A percentile compares a stretch with the other conserved stretches of the same genome.
Conservation (phyloP, 2,329 filamentous ascomycete species). For the Trichoderma pleuroti region DNA sequence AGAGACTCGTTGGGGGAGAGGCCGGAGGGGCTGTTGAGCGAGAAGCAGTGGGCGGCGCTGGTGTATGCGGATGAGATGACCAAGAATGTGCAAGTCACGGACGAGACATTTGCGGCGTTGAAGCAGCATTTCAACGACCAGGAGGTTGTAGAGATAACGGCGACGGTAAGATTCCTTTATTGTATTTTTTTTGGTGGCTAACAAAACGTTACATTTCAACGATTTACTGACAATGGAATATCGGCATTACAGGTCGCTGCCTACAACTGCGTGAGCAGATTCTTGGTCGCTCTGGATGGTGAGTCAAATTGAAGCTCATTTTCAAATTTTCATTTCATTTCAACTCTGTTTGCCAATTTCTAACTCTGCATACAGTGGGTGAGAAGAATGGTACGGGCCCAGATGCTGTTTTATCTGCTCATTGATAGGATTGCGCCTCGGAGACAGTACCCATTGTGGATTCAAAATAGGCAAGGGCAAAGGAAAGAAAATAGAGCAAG, state of each 20-base stretch:
- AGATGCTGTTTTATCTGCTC: constrained; percentile 33
- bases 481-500: not conserved
- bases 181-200: not conserved
- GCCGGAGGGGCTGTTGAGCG: constrained; percentile 48
- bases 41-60: constrained; percentile 65
- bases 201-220: not conserved
- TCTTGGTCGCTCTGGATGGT: constrained; percentile 78
- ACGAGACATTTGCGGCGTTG: constrained; percentile 63
- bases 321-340: not conserved
- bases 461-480: not conserved
- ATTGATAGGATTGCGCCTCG: constrained; percentile 27
- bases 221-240: not conserved
- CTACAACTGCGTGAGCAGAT: constrained; percentile 83
- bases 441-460: not conserved
- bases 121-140: constrained; percentile 61
- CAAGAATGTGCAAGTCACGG: constrained; percentile 62
- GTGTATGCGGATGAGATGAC: constrained; percentile 84
- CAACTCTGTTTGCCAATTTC: not conserved
- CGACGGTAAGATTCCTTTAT: constrained; percentile 52
- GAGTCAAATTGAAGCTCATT: constrained; percentile 29
- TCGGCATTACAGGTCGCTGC: constrained; percentile 50
- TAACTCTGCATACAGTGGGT: constrained; percentile 43
- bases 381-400: constrained; percentile 55
- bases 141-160: constrained; percentile 77
- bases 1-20: constrained; percentile 29